Percentiles rank a stretch among this genome's conserved stretches.
phyloP scores from a whole-genome alignment of 768 basidiomycete genomes.

The Psilocybe azurescens region DNA sequence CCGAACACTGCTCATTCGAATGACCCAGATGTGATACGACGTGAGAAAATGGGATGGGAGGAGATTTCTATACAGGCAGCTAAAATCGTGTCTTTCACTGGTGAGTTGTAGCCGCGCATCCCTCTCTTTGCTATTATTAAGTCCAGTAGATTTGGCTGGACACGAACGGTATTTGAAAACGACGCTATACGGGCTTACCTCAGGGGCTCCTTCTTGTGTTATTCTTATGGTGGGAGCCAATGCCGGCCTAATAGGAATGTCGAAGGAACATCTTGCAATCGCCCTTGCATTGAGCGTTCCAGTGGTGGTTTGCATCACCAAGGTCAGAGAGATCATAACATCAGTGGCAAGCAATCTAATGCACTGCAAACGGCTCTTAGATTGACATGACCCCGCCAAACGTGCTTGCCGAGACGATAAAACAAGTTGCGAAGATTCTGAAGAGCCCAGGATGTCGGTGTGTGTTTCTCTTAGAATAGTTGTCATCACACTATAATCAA shows the following conservation, averaged over 20 bases:
- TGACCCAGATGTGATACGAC: constrained; percentile 68
- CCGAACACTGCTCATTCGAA: constrained; percentile 62
- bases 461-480: background rate
- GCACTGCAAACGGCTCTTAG: constrained; percentile 37
- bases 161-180: constrained; percentile 95
- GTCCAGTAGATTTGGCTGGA: constrained; percentile 81
- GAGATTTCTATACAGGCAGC: constrained; percentile 88
- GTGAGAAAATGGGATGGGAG: constrained; percentile 95
- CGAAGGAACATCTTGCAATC: constrained; percentile 96
- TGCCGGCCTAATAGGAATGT: constrained; percentile 91
- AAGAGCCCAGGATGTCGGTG: constrained; percentile 92
- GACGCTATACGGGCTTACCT: constrained; percentile 93
- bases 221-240: constrained; percentile 96
- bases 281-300: constrained; percentile 93
- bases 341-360: background rate
- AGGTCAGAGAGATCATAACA: constrained; percentile 51
- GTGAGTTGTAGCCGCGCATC: constrained; percentile 36
- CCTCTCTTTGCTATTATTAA: background rate
- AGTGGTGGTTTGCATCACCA: constrained; percentile 92
- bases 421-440: constrained; percentile 91
- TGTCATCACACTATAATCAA: background rate
- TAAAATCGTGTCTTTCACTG: constrained; percentile 95
- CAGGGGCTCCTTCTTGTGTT: constrained; percentile 90
- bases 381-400: constrained; percentile 98
- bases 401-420: constrained; percentile 88